Percentiles rank a stretch among this genome's conserved stretches.
These are phyloP conservation scores for Lyophyllum shimeji DNA, from an alignment of 768 basidiomycete genomes.

Conservation along the genomic window DNA sequence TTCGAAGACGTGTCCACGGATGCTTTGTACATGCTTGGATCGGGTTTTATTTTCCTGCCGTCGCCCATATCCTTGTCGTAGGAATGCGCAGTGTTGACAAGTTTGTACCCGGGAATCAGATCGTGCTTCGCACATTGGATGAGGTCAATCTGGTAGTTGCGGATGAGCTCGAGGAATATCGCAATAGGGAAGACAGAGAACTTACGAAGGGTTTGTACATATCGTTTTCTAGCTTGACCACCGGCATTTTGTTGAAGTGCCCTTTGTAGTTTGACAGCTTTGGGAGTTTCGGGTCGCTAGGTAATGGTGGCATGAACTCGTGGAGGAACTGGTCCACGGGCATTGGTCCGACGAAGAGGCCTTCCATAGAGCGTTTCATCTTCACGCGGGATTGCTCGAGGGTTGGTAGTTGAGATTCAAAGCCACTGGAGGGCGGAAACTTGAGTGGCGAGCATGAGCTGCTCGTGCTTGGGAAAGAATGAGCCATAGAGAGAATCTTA, in stretches of 20 bases:
- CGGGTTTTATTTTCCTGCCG: neutral
- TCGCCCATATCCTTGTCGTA: neutral
- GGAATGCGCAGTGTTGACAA: neutral
- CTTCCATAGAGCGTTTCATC: neutral
- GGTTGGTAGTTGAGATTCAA: neutral
- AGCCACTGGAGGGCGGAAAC: neutral
- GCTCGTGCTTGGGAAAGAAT: too few relatives aligned
- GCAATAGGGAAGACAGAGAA: too few relatives aligned
- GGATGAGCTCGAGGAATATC: too few relatives aligned
- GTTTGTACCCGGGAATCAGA: neutral
- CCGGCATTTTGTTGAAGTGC: neutral
- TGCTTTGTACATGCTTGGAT: conserved; percentile 13
- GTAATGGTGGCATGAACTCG: neutral
- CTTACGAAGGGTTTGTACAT: neutral
- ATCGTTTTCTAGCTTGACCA: neutral
- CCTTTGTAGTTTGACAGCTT: too few relatives aligned
- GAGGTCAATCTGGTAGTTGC: too few relatives aligned
- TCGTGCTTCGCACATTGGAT: too few relatives aligned
- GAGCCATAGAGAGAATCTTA: too few relatives aligned
- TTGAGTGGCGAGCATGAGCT: neutral
- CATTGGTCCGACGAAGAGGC: neutral
- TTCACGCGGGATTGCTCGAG: neutral
- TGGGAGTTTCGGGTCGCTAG: too few relatives aligned
- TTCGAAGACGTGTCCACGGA: neutral
- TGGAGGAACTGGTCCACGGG: neutral